Conservation (phyloP, 2,329 filamentous ascomycete species). For the Venturia oleaginea region DNA sequence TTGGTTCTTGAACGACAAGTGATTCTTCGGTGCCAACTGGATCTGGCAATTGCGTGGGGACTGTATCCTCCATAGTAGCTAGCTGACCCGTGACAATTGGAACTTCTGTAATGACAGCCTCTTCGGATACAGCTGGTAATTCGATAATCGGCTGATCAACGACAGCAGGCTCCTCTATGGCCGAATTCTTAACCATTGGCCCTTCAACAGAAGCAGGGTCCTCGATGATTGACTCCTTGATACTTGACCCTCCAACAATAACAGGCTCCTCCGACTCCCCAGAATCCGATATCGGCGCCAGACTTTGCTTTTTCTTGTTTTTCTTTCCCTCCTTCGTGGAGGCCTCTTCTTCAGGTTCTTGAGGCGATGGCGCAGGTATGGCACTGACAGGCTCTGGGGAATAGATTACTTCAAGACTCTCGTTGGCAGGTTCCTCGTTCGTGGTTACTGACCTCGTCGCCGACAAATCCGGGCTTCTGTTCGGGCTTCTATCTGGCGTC, state of each 20-base stretch:
- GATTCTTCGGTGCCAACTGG: neutral
- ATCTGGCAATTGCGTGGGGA: neutral
- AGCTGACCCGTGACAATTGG: neutral
- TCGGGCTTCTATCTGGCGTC: neutral
- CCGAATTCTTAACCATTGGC: neutral
- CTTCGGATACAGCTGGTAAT: neutral
- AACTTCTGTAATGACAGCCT: neutral
- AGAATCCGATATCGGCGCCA: neutral
- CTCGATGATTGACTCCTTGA: neutral
- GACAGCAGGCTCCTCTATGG: neutral
- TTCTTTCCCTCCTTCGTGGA: constrained; percentile 6
- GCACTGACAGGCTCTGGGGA: constrained; percentile 6
- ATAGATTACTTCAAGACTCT: constrained; percentile 4
- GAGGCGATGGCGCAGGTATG: neutral
- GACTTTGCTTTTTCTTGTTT: constrained; percentile 12
- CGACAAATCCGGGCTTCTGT: constrained; percentile 2
- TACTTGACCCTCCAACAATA: neutral
- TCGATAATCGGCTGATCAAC: neutral
- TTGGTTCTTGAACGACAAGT: neutral
- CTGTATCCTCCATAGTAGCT: neutral
- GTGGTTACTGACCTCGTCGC: constrained; percentile 7
- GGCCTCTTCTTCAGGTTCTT: neutral
- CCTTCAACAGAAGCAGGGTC: neutral
- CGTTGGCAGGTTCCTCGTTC: neutral
- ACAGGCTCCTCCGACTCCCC: neutral